Percentiles rank a stretch among this genome's conserved stretches.
Conservation (phyloP, 768 basidiomycete species). For the Mycena amicta region DNA sequence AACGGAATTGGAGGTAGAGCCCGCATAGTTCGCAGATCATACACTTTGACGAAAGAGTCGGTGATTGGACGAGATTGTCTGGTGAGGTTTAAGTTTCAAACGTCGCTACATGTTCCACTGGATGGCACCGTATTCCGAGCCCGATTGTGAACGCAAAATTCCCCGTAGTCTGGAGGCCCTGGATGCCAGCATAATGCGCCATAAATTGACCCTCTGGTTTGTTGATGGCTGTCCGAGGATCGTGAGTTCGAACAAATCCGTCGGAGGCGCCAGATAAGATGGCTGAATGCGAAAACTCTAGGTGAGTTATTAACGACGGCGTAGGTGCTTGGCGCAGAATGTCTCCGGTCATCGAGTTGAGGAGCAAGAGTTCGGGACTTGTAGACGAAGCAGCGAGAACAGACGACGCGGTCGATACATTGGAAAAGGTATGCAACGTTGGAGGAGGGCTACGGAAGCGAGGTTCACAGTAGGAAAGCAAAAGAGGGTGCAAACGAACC, state of each 20-base stretch:
- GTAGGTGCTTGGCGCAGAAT: constrained; percentile 58
- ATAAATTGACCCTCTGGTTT: constrained; percentile 56
- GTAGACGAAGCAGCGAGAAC: constrained; percentile 61
- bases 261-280: constrained; percentile 73
- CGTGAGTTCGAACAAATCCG: constrained; percentile 73
- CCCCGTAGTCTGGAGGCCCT: constrained; percentile 78
- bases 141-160: constrained; percentile 88
- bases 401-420: constrained; percentile 53
- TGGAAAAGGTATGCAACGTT: constrained; percentile 46
- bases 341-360: constrained; percentile 76
- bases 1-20: constrained; percentile 87
- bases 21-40: constrained; percentile 82
- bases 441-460: constrained; percentile 30
- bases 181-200: constrained; percentile 82
- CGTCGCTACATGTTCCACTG: too few relatives aligned
- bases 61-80: constrained; percentile 88
- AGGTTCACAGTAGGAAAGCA: constrained; percentile 6
- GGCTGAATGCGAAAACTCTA: constrained; percentile 65
- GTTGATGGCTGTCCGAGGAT: constrained; percentile 62
- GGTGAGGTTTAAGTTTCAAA: constrained; percentile 20
- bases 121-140: constrained; percentile 72
- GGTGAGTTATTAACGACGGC: constrained; percentile 62
- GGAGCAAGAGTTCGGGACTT: constrained; percentile 62
- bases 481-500: constrained; percentile 44
- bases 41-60: constrained; percentile 92